Conservation (phyloP, 257 asterid species). For the Voacanga thouarsii region DNA sequence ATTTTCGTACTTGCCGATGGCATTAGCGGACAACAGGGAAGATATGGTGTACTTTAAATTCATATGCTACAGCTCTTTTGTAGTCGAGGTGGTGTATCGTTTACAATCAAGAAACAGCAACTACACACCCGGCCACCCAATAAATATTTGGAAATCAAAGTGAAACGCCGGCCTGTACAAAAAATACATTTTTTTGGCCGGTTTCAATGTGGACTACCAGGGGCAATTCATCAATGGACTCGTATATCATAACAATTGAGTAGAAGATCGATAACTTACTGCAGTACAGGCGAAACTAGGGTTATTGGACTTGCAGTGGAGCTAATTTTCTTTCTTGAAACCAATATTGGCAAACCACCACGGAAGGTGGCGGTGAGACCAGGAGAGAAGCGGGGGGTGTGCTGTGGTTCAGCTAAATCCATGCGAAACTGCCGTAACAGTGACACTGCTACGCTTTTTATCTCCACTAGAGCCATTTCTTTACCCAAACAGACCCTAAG, state of each 20-base stretch:
- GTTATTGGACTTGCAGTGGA: neutral
- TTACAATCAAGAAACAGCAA: neutral
- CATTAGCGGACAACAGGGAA: neutral
- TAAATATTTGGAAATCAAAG: neutral
- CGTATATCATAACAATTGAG: neutral
- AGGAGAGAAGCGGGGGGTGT: constrained; percentile 52
- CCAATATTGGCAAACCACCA: constrained; percentile 49
- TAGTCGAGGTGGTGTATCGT: neutral
- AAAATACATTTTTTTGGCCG: neutral
- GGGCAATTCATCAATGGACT: neutral
- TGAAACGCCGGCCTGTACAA: neutral
- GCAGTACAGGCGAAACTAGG: neutral
- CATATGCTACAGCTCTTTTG: neutral
- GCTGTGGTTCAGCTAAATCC: constrained; percentile 27
- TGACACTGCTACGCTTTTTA: constrained; percentile 55
- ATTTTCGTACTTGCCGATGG: neutral
- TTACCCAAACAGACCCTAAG: constrained; percentile 44
- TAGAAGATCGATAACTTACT: neutral
- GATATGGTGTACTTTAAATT: neutral
- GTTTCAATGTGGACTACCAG: neutral
- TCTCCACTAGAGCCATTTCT: constrained; percentile 45
- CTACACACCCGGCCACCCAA: neutral
- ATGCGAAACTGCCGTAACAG: constrained; percentile 44
- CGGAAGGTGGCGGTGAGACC: constrained; percentile 72
- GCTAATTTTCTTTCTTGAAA: constrained; percentile 24